Percentiles rank a stretch among this genome's conserved stretches.
These are phyloP conservation scores for Pleurotus tuber-regium DNA, from an alignment of 768 basidiomycete genomes.

Conservation along the genomic window DNA sequence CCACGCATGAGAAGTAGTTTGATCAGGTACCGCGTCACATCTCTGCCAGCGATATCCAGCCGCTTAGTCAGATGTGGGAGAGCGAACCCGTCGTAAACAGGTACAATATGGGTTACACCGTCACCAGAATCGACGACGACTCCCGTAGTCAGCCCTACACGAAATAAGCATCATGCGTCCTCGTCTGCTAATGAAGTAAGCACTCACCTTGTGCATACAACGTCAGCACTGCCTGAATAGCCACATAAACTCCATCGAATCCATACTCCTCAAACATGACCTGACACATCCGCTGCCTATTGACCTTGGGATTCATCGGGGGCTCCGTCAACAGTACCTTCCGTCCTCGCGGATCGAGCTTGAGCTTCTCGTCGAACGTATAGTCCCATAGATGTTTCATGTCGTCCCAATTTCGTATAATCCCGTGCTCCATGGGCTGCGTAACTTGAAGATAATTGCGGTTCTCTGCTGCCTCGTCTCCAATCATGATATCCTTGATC, in stretches of 20 bases:
- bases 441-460: constrained; percentile 95
- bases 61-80: constrained; percentile 93
- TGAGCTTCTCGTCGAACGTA: constrained; percentile 95
- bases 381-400: constrained; percentile 99
- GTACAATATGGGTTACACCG: constrained; percentile 98
- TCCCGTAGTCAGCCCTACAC: constrained; percentile 89
- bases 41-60: constrained; percentile 95
- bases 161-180: neutral
- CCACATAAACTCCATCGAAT: constrained; percentile 93
- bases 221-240: constrained; percentile 97
- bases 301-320: constrained; percentile 96
- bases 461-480: constrained; percentile 93
- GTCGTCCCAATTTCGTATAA: constrained; percentile 98
- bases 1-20: constrained; percentile 99
- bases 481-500: constrained; percentile 98
- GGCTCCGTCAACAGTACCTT: constrained; percentile 97
- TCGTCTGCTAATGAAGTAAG: neutral
- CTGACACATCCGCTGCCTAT: constrained; percentile 91
- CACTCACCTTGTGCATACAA: constrained; percentile 94
- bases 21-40: constrained; percentile 98
- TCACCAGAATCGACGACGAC: constrained; percentile 99
- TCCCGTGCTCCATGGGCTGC: constrained; percentile 99
- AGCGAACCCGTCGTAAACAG: constrained; percentile 96
- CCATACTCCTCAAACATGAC: constrained; percentile 99
- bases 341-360: constrained; percentile 78